Percentiles rank a stretch among this genome's conserved stretches.
Evolutionary conservation across 352 stramenopile species (phyloP).

Genomic region (Vaucheria bursata): DNA sequence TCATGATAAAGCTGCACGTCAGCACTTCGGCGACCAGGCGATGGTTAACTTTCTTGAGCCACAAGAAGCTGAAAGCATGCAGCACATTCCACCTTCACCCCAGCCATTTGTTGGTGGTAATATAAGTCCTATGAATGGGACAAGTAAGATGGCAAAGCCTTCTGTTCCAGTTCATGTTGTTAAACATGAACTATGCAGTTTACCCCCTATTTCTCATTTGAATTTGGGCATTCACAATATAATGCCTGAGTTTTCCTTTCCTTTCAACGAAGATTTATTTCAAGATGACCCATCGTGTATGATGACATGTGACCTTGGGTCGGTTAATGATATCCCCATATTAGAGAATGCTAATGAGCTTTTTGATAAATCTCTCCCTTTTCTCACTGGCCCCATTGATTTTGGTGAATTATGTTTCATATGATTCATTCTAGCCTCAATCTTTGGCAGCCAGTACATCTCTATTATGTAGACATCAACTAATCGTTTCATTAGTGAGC

Average conservation of each 20-base stretch:
- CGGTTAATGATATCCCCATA: not conserved
- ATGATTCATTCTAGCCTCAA: no score
- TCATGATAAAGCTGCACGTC: slow-evolving; percentile 40
- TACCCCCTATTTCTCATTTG: not conserved
- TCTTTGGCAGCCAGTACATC: no score
- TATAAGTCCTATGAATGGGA: not conserved
- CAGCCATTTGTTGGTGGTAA: not conserved
- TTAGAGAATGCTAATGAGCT: not conserved
- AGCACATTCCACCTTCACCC: not conserved
- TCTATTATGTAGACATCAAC: no score
- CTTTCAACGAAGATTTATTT: not conserved
- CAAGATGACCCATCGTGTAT: not conserved
- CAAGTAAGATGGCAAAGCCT: slow-evolving; percentile 8
- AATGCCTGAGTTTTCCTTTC: slow-evolving; percentile 6
- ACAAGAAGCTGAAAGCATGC: not conserved
- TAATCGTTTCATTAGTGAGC: no score
- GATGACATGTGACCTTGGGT: not conserved
- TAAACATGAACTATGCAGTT: not conserved
- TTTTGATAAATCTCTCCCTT: not conserved
- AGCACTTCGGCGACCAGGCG: slow-evolving; percentile 44
- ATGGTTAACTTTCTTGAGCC: slow-evolving; percentile 37
- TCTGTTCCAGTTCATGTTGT: not conserved
- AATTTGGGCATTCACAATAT: not conserved
- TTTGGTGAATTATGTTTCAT: slow-evolving; percentile 7
- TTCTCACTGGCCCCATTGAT: not conserved